Evolutionary conservation across 2,329 filamentous ascomycete species (phyloP).

Genomic region (Botrytis byssoidea): DNA sequence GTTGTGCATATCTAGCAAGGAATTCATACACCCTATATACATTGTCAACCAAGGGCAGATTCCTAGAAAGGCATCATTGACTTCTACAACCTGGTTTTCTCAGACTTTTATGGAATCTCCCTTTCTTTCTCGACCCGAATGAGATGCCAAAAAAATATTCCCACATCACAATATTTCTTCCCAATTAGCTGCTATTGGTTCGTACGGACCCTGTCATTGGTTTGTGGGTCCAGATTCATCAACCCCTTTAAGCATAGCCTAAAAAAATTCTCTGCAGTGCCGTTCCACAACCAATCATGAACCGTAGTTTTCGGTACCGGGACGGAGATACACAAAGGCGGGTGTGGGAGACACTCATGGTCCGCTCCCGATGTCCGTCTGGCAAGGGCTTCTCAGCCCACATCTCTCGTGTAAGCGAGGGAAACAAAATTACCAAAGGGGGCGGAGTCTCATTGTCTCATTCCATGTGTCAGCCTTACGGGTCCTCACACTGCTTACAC

Average conservation of each 20-base stretch:
- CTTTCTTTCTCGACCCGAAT: not conserved
- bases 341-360: not conserved
- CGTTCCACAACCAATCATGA: not conserved
- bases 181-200: not conserved
- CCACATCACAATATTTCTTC: not conserved
- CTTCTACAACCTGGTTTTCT: not conserved
- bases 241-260: not conserved
- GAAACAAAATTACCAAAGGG: not conserved
- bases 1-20: not conserved
- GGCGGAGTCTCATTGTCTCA: not conserved
- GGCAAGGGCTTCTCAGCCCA: not conserved
- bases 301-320: not conserved
- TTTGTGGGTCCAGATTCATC: not conserved
- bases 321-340: not conserved
- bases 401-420: not conserved
- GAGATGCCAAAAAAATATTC: not conserved
- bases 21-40: not conserved
- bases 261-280: not conserved
- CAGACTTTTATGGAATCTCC: not conserved
- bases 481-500: not conserved
- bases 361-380: conserved; percentile 1
- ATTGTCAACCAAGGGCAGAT: not conserved
- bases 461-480: not conserved
- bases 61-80: not conserved
- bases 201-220: not conserved